Evolutionary conservation across 306 rosid genomes (phyloP), one percentile per base, ranked within the genome.

Genomic region (Trifolium repens): DNA sequence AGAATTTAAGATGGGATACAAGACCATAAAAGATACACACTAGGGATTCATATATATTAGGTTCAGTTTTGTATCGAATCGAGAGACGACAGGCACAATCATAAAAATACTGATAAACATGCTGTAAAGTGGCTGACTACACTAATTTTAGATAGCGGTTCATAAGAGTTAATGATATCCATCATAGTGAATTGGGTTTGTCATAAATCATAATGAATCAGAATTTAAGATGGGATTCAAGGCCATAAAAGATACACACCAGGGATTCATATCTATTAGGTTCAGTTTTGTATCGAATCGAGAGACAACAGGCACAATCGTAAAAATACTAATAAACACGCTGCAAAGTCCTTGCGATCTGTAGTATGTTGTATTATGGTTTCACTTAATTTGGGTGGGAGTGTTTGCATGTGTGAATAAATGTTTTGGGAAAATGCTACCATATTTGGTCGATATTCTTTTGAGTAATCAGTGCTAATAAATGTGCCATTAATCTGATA

Each of bases 371-470:
- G 14, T 15, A 9, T 30, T 67, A 65, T 43, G 6, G 52, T 35
- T 68, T 67, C 16, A 35, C 57, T 57, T 75, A 27, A 27, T 26
- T 15, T 64, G 37, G 15, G 8, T 9, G 2, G 6, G 34, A 22
- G 61, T 10, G 10, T 60, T 46, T 58, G 27, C 32, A n/a, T 61
- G 43, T 60, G 19, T 39, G 67, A 69, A 43, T 69, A 37, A 54
- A 50, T 30, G 39, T 61, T 26, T 63, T 13, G 30, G 40, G 46
- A 52, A 39, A 75, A 34, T 43, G 22, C 60, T 52, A 10, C 54
- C 54, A 50, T 49, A 27, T 30, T 49, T 80, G 52, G 44, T 59
- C 59, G 60, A 47, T 44, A 19, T 17, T 50, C 40, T 40, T 27
- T 16, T 60, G 67, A 60, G 19, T 60, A 30, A 60, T 30, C 17